A percentile compares a stretch with the other conserved stretches of the same genome.
Evolutionary conservation across 2,329 filamentous ascomycete genomes (phyloP).

Genomic region (Hypoxylon sp.): DNA sequence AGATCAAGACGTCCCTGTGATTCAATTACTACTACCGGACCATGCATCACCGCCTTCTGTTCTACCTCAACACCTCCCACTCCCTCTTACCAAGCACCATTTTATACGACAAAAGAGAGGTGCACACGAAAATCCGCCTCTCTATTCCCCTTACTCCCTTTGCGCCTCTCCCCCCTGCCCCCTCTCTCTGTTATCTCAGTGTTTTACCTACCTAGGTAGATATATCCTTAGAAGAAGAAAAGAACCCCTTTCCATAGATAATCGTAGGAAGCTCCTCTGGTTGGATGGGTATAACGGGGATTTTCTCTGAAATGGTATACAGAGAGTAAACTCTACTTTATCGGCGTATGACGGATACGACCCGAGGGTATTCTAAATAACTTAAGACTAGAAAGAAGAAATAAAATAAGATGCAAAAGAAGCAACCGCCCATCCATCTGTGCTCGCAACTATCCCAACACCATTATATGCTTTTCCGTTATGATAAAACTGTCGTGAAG

Average conservation of each 20-base stretch:
- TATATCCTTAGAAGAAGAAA: constrained; percentile 16
- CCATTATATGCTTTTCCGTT: constrained; percentile 41
- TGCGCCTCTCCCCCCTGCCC: background rate
- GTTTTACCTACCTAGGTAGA: no score
- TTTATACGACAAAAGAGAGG: constrained; percentile 29
- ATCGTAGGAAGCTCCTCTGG: constrained; percentile 24
- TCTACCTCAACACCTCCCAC: constrained; percentile 5
- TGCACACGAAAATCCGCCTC: background rate
- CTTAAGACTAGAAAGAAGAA: constrained; percentile 8
- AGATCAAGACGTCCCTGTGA: constrained; percentile 9
- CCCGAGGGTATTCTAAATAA: constrained; percentile 36
- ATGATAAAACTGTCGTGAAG: constrained; percentile 41
- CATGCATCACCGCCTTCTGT: constrained; percentile 13
- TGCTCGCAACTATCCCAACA: constrained; percentile 41
- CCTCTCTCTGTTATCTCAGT: background rate
- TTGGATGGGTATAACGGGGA: constrained; percentile 32
- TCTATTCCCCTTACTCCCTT: constrained; percentile 11
- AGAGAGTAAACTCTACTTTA: constrained; percentile 9
- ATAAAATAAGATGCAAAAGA: no score
- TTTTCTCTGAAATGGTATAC: constrained; percentile 31
- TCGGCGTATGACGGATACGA: constrained; percentile 20
- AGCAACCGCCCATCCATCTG: constrained; percentile 37
- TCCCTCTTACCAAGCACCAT: constrained; percentile 8
- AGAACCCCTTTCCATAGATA: constrained; percentile 23
- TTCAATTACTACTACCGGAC: constrained; percentile 26